phyloP scores from a whole-genome alignment of 2,329 filamentous ascomycete genomes.

The Aureobasidium sp. region DNA sequence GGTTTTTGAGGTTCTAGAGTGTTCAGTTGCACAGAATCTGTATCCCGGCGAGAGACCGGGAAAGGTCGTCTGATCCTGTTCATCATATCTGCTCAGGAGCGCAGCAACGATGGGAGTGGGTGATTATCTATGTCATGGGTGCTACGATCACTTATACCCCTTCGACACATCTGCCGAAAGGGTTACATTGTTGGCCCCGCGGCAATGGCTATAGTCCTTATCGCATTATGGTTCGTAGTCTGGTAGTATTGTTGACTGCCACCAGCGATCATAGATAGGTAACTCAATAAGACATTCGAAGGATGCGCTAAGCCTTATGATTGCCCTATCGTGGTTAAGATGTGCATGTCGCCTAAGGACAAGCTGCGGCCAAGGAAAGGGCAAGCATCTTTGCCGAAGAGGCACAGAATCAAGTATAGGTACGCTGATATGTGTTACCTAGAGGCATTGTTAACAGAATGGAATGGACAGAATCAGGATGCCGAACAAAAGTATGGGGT shows the following conservation, averaged over 20 bases:
- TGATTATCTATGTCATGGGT: not conserved
- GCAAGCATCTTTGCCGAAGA: not conserved
- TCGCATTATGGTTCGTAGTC: not conserved
- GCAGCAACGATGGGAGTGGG: not conserved
- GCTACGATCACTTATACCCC: not conserved
- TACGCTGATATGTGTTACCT: not conserved
- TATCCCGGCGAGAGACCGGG: slow-evolving; percentile 22
- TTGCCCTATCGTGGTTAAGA: not conserved
- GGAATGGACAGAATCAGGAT: not conserved
- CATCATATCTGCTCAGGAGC: slow-evolving; percentile 18
- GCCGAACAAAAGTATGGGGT: not conserved
- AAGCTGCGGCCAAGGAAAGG: slow-evolving; percentile 4
- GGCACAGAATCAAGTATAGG: not conserved
- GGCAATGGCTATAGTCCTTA: not conserved
- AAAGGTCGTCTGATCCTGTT: slow-evolving; percentile 24
- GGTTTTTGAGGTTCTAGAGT: slow-evolving; percentile 19
- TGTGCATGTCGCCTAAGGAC: slow-evolving; percentile 1
- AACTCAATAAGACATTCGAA: slow-evolving; percentile 4
- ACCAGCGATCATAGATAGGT: not conserved
- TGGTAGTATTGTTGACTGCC: not conserved
- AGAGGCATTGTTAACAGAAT: not conserved
- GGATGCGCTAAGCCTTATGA: slow-evolving; percentile 12
- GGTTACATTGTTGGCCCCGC: not conserved
- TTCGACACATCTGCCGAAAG: not conserved
- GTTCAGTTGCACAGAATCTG: slow-evolving; percentile 24